Base-by-base conservation (phyloP, 2,329 filamentous ascomycete genomes). In the Coniella vitis region DNA sequence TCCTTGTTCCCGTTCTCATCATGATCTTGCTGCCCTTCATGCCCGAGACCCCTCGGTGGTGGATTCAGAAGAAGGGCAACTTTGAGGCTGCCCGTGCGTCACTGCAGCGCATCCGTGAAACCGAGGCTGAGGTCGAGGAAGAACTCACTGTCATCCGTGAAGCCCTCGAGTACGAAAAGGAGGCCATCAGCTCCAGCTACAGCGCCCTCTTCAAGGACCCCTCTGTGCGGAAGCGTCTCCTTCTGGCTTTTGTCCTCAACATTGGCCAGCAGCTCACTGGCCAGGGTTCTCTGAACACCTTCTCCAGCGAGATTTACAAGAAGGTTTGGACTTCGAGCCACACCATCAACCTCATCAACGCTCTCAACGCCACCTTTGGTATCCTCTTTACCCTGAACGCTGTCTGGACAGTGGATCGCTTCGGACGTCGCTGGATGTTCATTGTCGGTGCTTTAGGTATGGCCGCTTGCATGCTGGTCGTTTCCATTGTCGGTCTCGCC, bases 371-470 rank as follows among this genome's bases (percentile, higher is more conserved):
- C 36, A 87, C 83, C 5, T 84, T 82, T 56, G 81, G 81, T 49
- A 87, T 87, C 54, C 52, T 87, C 19, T 87, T 87, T 65, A 87
- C 84, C 0, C 70, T 87, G 38, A 87, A 86, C 56, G 83, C 84
- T 13, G 76, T 82, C 34, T 87, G 84, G 83, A 85, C 82, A 4
- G 81, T 85, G 31, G 84, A 87, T 62, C 75, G 83, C 43, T 87
- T 83, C 56, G 84, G 84, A 34, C 76, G 84, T 45, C 83, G 83
- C 57, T 82, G 83, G 70, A 69, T 87, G 50, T 74, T 88, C 58
- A 81, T 87, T 48, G 71, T 81, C 32, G 84, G 84, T 58, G 83
- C 76, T 36, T 65, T 82, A 38, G 84, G 84, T 34, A 87, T 87
- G 77, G 80, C 75, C 4, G 52, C 79, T 9, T 86, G 82, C 68